These are phyloP conservation scores for Senna siamea DNA, from an alignment of 306 rosid species.

Conservation along the genomic window DNA sequence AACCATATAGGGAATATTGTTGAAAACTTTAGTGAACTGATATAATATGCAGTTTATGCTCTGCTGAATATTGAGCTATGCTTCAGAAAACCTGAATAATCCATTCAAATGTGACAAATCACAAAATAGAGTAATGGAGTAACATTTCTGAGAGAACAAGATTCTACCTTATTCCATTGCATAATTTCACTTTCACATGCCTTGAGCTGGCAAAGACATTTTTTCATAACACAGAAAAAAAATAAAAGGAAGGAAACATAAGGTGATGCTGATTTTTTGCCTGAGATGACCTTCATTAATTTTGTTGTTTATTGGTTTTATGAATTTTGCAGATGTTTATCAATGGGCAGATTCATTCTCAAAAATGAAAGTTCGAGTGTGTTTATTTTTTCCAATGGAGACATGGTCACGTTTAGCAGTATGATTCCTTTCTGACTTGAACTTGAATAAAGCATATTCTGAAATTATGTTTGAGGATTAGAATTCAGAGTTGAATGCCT, in stretches of 20 bases:
- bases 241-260: not conserved
- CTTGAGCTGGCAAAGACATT: conserved; percentile 12
- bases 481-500: not conserved
- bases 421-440: conserved; percentile 36
- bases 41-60: not conserved
- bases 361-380: conserved; percentile 80
- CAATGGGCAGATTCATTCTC: conserved; percentile 79
- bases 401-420: conserved; percentile 74
- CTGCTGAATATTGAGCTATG: conserved; percentile 18
- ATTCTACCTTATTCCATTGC: conserved; percentile 15
- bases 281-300: conserved; percentile 13
- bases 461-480: not conserved
- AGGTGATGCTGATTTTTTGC: conserved; percentile 21
- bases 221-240: not conserved
- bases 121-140: conserved; percentile 6
- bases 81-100: conserved; percentile 1
- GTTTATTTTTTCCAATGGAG: conserved; percentile 85
- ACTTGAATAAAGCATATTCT: conserved; percentile 13
- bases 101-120: conserved; percentile 17
- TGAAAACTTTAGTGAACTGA: conserved; percentile 15
- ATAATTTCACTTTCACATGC: conserved; percentile 8
- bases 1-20: conserved; percentile 4
- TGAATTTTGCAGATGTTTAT: conserved; percentile 74
- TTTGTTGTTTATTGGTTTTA: conserved; percentile 14
- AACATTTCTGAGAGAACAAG: not conserved